phyloP scores from a whole-genome alignment of 2,329 filamentous ascomycete species.

The Sporothrix curviconia region DNA sequence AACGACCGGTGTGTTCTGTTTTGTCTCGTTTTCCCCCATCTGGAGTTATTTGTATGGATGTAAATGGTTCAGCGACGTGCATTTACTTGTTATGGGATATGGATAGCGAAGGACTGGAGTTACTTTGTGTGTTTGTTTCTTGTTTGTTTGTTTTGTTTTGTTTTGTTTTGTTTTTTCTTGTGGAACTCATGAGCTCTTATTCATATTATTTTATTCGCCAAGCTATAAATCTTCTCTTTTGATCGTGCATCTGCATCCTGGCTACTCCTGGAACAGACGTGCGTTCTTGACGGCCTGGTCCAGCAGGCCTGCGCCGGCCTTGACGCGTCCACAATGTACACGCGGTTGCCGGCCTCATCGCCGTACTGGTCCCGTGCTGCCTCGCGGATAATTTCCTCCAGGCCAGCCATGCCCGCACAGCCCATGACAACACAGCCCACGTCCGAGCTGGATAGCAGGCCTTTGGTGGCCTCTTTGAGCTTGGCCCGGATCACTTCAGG shows the following conservation, averaged over 20 bases:
- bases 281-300: constrained; percentile 46
- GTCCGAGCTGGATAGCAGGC: constrained; percentile 50
- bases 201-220: not conserved
- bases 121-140: not conserved
- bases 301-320: constrained; percentile 59
- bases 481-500: constrained; percentile 56
- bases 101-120: not conserved
- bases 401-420: constrained; percentile 84
- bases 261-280: constrained; percentile 29
- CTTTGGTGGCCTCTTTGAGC: constrained; percentile 63
- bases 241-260: too few relatives aligned
- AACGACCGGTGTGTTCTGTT: too few relatives aligned
- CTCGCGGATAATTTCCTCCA: constrained; percentile 68
- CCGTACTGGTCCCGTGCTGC: constrained; percentile 62
- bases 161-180: not conserved
- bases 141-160: not conserved
- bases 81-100: too few relatives aligned
- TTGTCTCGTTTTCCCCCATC: too few relatives aligned
- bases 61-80: too few relatives aligned
- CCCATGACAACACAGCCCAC: constrained; percentile 72
- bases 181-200: not conserved
- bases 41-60: too few relatives aligned
- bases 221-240: not conserved
- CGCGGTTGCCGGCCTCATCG: constrained; percentile 40
- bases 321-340: constrained; percentile 73